Conservation (phyloP, 2,329 filamentous ascomycete genomes). For the Myriangium duriaei region DNA sequence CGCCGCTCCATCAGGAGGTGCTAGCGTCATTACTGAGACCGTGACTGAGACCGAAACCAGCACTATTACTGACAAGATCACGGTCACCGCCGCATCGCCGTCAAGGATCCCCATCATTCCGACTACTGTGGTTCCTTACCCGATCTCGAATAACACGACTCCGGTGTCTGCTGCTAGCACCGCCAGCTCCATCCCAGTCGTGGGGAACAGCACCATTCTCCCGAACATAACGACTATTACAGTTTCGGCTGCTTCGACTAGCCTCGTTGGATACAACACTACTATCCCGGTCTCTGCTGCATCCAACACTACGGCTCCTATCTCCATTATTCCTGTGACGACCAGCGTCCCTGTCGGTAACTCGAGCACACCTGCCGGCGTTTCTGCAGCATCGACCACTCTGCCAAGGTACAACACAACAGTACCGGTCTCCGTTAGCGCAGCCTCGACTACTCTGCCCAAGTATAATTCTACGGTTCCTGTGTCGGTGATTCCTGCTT, state of each 20-base stretch:
- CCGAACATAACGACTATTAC: too few relatives aligned
- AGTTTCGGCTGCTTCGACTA: neutral
- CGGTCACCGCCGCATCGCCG: too few relatives aligned
- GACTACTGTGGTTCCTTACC: too few relatives aligned
- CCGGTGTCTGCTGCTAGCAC: too few relatives aligned
- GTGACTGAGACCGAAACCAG: conserved; percentile 5
- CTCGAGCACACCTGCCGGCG: neutral
- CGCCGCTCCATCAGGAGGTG: too few relatives aligned
- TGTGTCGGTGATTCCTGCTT: conserved; percentile 5
- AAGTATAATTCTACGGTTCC: conserved; percentile 1
- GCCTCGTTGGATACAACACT: neutral
- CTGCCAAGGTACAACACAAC: neutral
- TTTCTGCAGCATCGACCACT: too few relatives aligned
- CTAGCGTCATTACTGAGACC: too few relatives aligned
- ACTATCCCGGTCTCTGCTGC: conserved; percentile 3
- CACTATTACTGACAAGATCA: conserved; percentile 5
- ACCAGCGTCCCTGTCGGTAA: neutral
- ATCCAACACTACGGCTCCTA: neutral
- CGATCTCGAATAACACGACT: neutral
- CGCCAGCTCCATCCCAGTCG: too few relatives aligned
- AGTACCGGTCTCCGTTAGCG: neutral
- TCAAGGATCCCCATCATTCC: too few relatives aligned
- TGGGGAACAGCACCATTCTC: too few relatives aligned
- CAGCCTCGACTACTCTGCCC: neutral
- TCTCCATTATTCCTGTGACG: neutral